Conservation (phyloP, 176 grass and related monocot species). For the Melocanna baccifera region DNA sequence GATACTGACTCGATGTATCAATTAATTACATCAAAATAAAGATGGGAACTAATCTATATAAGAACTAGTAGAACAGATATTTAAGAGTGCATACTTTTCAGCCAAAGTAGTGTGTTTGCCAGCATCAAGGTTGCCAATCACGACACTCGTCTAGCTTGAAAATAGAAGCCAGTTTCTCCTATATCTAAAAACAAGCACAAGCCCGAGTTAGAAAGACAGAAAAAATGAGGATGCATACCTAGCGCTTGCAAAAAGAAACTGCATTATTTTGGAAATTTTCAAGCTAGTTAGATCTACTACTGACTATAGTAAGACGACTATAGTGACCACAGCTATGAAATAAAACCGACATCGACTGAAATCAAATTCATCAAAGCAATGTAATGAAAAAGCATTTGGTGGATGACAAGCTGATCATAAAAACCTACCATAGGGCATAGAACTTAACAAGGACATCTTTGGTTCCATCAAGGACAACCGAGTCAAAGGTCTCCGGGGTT, state of each 20-base stretch:
- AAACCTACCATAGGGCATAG: constrained; percentile 92
- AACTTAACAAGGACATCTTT: constrained; percentile 99
- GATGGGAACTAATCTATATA: neutral
- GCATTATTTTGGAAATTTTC: constrained; percentile 1
- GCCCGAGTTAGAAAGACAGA: constrained; percentile 23
- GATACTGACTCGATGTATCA: too few species aligned
- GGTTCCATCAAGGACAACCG: constrained; percentile 84
- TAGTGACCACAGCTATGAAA: constrained; percentile 87
- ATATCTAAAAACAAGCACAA: constrained; percentile 54
- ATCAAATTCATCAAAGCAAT: neutral
- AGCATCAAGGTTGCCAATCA: constrained; percentile 95
- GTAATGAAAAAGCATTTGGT: neutral
- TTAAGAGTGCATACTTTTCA: constrained; percentile 66
- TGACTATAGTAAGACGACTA: constrained; percentile 93
- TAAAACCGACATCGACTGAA: constrained; percentile 25
- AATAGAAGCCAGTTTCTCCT: constrained; percentile 78
- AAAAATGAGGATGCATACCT: neutral
- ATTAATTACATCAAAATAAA: neutral
- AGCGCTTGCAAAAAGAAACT: neutral
- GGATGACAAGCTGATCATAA: neutral
- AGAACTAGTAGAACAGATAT: neutral
- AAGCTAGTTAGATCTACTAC: constrained; percentile 33
- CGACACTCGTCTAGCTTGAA: constrained; percentile 70
- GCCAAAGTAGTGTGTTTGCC: constrained; percentile 81
- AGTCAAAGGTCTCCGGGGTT: constrained; percentile 65